Evolutionary conservation across 306 rosid genomes (phyloP), one percentile per base, ranked within the genome.

Genomic region (Carpinus fangiana): DNA sequence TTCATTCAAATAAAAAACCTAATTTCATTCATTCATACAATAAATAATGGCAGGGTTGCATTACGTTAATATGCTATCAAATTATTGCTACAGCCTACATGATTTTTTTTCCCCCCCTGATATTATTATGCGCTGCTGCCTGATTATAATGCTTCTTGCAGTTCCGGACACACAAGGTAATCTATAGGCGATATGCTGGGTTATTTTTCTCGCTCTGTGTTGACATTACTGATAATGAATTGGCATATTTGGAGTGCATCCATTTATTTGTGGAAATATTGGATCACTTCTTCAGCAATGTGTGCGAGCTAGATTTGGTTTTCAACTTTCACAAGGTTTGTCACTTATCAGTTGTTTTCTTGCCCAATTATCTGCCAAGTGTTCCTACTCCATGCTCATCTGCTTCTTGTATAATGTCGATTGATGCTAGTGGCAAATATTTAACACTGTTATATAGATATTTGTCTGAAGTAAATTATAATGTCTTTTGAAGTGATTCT

Each of bases 281-380:
- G 90, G 96, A 93, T 84, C 98, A 93, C 81, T 93, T 93, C 90
- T 93, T 93, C 90, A 93, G 98, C 90, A 93, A 93, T 78, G 98
- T 93, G 23, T 93, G 98, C 10, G 98, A 93, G 74, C 90, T 93
- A 1, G 98, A 93, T 86, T 82, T 93, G 88, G 98, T 93, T 52
- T 93, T 93, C 67, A 93, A 93, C 91, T 93, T 91, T 80, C 98
- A 93, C 85, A 93, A 91, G 96, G 97, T 93, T 78, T 59, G 87
- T 80, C 74, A 36, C 78, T 75, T 72, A n/a, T 50, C 26, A 23
- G 53, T 65, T 46, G 20, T 57, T 69, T 70, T 23, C 20, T 62
- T 61, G 11, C 17, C n/a, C 45, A 31, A 28, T 31, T 31, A 31
- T 62, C 45, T 62, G 45, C 20, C 3, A 60, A 62, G 69, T 5